Evolutionary conservation across 2,329 filamentous ascomycete genomes (phyloP).

Genomic region (Coleophoma cylindrospora): DNA sequence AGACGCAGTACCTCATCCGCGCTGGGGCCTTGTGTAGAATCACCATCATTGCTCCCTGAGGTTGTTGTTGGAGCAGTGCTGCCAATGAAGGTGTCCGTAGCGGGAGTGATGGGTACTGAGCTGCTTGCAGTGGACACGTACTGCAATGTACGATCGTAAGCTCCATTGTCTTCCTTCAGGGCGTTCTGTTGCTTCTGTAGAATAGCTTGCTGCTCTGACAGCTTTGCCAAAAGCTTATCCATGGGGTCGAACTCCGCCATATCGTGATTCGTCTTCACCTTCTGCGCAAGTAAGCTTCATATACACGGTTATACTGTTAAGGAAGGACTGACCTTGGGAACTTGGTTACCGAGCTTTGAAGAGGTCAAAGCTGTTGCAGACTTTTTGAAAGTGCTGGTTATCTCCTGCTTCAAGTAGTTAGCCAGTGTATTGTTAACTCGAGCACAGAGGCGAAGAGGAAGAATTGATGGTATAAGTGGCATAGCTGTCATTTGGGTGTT

Average conservation of each 20-base stretch:
- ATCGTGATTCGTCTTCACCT: conserved; percentile 44
- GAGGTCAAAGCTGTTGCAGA: conserved; percentile 41
- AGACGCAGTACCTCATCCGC: conserved; percentile 61
- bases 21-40: conserved; percentile 22
- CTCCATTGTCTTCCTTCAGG: conserved; percentile 32
- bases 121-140: conserved; percentile 42
- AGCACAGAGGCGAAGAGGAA: too few relatives aligned
- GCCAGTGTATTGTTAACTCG: too few relatives aligned
- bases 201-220: conserved; percentile 66
- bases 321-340: conserved; percentile 40
- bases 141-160: conserved; percentile 30
- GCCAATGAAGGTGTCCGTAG: conserved; percentile 44
- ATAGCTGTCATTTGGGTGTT: too few relatives aligned
- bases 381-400: conserved; percentile 23
- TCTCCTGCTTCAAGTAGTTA: conserved; percentile 5
- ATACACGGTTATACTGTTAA: too few relatives aligned
- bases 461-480: too few relatives aligned
- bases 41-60: conserved; percentile 45
- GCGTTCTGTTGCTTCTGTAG: conserved; percentile 54
- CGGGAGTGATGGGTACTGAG: conserved; percentile 59
- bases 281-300: conserved; percentile 30
- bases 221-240: conserved; percentile 68
- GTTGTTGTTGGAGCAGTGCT: conserved; percentile 42
- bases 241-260: conserved; percentile 45
- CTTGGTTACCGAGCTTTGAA: conserved; percentile 51